Conservation (phyloP, 2,329 filamentous ascomycete genomes). For the Phaeosphaeria sp. region DNA sequence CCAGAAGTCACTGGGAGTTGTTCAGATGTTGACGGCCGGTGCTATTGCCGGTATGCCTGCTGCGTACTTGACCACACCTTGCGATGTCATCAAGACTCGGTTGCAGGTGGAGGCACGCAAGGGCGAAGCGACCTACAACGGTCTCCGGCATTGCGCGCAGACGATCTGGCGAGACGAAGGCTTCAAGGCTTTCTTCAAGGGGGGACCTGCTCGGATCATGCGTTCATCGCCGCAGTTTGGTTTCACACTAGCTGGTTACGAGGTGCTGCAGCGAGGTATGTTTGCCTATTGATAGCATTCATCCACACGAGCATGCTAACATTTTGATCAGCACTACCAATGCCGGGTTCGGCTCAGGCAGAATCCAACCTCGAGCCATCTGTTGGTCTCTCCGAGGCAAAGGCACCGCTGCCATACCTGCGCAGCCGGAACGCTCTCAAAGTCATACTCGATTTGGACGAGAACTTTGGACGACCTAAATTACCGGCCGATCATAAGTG, state of each 20-base stretch:
- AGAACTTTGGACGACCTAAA: slow-evolving; percentile 83
- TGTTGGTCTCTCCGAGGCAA: slow-evolving; percentile 68
- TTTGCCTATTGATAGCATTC: background rate
- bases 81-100: slow-evolving; percentile 98
- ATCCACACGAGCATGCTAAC: background rate
- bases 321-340: slow-evolving; percentile 66
- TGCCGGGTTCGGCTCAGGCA: slow-evolving; percentile 70
- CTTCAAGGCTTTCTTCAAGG: slow-evolving; percentile 97
- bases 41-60: slow-evolving; percentile 72
- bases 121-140: slow-evolving; percentile 87
- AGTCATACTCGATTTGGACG: slow-evolving; percentile 91
- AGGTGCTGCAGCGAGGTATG: slow-evolving; percentile 75
- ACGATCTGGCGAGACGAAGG: slow-evolving; percentile 91
- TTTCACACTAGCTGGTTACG: slow-evolving; percentile 95
- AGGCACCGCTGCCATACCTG: slow-evolving; percentile 68
- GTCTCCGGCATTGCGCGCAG: slow-evolving; percentile 81
- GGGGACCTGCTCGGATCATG: slow-evolving; percentile 91
- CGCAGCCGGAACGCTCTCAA: slow-evolving; percentile 90
- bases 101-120: slow-evolving; percentile 97
- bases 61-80: slow-evolving; percentile 90
- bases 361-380: slow-evolving; percentile 64
- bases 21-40: slow-evolving; percentile 92
- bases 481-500: slow-evolving; percentile 54
- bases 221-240: slow-evolving; percentile 97
- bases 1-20: slow-evolving; percentile 84